Evolutionary conservation across 2,329 filamentous ascomycete species (phyloP), one percentile per base, ranked within the genome.

Genomic region (Malbranchea cinnamomea): DNA sequence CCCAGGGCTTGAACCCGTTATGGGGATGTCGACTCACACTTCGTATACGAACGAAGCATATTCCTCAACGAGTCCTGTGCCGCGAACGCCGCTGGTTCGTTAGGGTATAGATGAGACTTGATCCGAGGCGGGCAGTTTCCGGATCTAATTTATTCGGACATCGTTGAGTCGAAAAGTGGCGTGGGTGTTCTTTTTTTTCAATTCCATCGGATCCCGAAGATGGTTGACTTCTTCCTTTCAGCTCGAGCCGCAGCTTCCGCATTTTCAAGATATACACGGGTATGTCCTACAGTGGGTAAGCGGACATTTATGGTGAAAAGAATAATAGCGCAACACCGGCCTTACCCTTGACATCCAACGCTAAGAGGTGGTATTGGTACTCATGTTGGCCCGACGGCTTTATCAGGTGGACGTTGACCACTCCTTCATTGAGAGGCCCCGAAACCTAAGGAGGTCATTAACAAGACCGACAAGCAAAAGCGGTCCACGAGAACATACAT

Each of bases 331-430:
- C 2, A 28, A 19, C 40, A 22, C 39, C 19, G 17, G 20, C 11
- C 13, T 11, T 30, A 39, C 81, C 83, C 42, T 69, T 75, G 15
- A 92, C 70, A 52, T 93, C 84, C 26, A 95, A 50, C 30, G 74
- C 79, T 23, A 95, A 62, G 48, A 83, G 74, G 48, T 75, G 72
- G 56, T 93, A 94, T 43, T 80, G 68, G 48, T 74, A 84, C 23
- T 82, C 74, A 29, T 63, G 56, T 21, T 74, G 65, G 18, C 72
- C 72, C 2, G 68, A 62, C 20, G 62, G 62, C 52, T 74, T 82
- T 26, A 76, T 67, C 67, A 93, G 72, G 50, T 94, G 83, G 31
- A 92, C 59, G 40, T 74, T 65, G 5, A 83, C 84, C 1, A 75
- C 63, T 9, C 85, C 87, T 15, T 68, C 68, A 31, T 77, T 79